A percentile compares a stretch with the other conserved stretches of the same genome.
Evolutionary conservation across 2,329 filamentous ascomycete genomes (phyloP).

Genomic region (Curvularia lunata): DNA sequence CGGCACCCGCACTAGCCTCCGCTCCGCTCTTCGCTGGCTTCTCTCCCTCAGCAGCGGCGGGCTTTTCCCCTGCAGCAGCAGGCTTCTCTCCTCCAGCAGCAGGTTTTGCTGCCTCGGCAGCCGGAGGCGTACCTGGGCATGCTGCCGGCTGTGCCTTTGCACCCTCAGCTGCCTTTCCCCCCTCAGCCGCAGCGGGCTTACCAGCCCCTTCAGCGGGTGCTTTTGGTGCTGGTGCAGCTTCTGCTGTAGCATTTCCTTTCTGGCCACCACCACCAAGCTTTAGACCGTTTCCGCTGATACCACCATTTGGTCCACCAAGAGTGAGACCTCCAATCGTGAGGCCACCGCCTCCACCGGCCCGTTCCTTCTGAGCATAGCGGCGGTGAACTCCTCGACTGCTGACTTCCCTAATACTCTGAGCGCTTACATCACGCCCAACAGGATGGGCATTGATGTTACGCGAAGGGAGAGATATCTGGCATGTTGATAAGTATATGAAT

Average conservation of each 20-base stretch:
- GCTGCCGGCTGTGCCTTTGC: slow-evolving; percentile 4
- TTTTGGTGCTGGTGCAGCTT: neutral
- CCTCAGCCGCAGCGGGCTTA: slow-evolving; percentile 14
- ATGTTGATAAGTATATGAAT: slow-evolving; percentile 3
- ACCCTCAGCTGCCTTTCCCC: slow-evolving; percentile 2
- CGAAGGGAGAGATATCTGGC: slow-evolving; percentile 20
- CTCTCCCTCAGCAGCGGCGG: slow-evolving; percentile 3
- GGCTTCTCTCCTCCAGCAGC: slow-evolving; percentile 11
- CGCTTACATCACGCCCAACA: slow-evolving; percentile 13
- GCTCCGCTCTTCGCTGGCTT: neutral
- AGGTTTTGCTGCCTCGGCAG: too few species aligned
- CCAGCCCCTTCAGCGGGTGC: neutral
- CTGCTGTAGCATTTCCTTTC: neutral
- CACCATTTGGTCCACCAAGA: slow-evolving; percentile 40
- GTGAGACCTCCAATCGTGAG: slow-evolving; percentile 40
- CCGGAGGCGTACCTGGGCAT: too few species aligned
- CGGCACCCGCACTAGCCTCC: slow-evolving; percentile 17
- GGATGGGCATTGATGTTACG: slow-evolving; percentile 21
- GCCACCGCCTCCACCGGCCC: slow-evolving; percentile 23
- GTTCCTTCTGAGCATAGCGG: neutral
- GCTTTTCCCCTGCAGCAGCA: slow-evolving; percentile 5
- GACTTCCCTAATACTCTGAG: neutral
- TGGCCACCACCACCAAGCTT: neutral
- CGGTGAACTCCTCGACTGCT: slow-evolving; percentile 2
- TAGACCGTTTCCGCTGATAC: slow-evolving; percentile 30